A percentile compares a stretch with the other conserved stretches of the same genome.
phyloP scores from a whole-genome alignment of 2,329 filamentous ascomycete genomes.

The Talaromyces piceae region DNA sequence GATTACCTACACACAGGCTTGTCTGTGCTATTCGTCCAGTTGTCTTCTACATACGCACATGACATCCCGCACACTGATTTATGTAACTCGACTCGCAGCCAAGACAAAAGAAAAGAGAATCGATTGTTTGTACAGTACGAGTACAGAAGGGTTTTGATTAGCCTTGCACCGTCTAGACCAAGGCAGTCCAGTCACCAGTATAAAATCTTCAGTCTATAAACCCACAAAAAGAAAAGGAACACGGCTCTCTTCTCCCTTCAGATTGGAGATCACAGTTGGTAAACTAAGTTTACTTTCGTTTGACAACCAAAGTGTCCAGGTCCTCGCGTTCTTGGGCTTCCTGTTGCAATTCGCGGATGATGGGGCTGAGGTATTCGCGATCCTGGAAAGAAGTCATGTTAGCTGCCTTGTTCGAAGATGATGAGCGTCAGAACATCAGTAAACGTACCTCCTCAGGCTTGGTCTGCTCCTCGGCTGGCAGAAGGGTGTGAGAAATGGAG shows the following conservation, averaged over 20 bases:
- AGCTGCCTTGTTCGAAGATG: background rate
- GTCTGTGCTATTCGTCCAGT: too few species aligned
- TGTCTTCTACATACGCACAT: too few species aligned
- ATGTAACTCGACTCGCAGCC: too few species aligned
- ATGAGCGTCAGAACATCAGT: background rate
- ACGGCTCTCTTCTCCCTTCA: background rate
- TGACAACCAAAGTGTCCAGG: slow-evolving; percentile 59
- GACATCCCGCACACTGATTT: too few species aligned
- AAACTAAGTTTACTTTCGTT: slow-evolving; percentile 28
- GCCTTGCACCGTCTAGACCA: background rate
- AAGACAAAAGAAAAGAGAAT: slow-evolving; percentile 17
- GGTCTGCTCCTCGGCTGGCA: slow-evolving; percentile 59
- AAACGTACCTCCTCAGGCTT: slow-evolving; percentile 57
- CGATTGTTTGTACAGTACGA: slow-evolving; percentile 37
- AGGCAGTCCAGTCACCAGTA: background rate
- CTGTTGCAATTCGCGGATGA: slow-evolving; percentile 62
- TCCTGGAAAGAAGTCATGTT: slow-evolving; percentile 43
- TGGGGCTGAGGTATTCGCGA: slow-evolving; percentile 55
- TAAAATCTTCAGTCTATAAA: background rate
- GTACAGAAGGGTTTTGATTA: slow-evolving; percentile 25
- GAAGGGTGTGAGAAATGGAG: slow-evolving; percentile 58
- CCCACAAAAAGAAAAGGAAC: too few species aligned
- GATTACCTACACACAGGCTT: too few species aligned
- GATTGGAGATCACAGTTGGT: slow-evolving; percentile 11
- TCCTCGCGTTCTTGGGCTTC: slow-evolving; percentile 61